Evolutionary conservation across 257 asterid genomes (phyloP).

Genomic region (Nicotiana sylvestris): DNA sequence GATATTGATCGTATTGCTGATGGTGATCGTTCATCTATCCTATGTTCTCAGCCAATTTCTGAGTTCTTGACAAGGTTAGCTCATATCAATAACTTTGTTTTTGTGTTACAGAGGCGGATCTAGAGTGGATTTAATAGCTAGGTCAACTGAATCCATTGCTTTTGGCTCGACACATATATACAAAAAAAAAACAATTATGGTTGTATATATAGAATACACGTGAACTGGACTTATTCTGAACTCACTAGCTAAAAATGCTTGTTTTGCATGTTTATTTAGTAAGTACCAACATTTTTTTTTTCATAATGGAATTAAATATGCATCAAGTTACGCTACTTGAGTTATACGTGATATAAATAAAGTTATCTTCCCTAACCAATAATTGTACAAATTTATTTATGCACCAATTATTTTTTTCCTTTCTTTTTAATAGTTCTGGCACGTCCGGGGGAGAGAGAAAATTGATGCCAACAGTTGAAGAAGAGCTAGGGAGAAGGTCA

Average conservation of each 20-base stretch:
- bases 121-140: not conserved
- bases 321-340: not conserved
- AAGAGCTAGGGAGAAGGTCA: conserved; percentile 18
- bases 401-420: not conserved
- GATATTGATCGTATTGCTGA: conserved; percentile 19
- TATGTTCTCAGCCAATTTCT: conserved; percentile 19
- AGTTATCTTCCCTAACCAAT: not conserved
- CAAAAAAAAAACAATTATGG: no score
- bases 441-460: conserved; percentile 21
- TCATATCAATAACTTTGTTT: not conserved
- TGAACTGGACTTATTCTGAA: not conserved
- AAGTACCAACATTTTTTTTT: not conserved
- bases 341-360: not conserved
- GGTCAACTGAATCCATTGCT: not conserved
- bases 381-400: not conserved
- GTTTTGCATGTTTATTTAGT: not conserved
- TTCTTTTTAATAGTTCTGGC: conserved; percentile 11
- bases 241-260: not conserved
- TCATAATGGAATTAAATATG: not conserved
- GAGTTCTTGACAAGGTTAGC: conserved; percentile 19
- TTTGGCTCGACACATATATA: not conserved
- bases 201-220: not conserved
- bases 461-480: conserved; percentile 20
- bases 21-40: conserved; percentile 18
- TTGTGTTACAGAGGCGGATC: not conserved